A percentile compares a stretch with the other conserved stretches of the same genome.
Conservation (phyloP, 257 asterid genomes). For the Nemophila menziesii region DNA sequence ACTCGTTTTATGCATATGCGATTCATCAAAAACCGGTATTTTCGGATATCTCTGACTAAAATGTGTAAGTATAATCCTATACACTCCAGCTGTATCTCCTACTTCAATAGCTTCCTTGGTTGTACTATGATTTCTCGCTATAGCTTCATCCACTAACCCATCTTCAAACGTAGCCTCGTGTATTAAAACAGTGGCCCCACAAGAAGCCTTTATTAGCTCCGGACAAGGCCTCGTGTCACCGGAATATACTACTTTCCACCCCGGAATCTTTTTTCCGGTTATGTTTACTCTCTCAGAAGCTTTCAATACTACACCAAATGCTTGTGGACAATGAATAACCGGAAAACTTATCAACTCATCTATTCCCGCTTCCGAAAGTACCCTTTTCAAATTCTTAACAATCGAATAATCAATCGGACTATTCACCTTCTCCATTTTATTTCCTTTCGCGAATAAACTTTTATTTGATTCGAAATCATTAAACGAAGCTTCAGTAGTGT, state of each 20-base stretch:
- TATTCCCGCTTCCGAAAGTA: constrained; percentile 56
- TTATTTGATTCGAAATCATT: constrained; percentile 27
- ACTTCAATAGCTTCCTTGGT: constrained; percentile 74
- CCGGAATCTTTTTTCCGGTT: constrained; percentile 55
- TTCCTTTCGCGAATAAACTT: constrained; percentile 49
- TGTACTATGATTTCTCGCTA: constrained; percentile 83
- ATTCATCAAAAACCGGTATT: constrained; percentile 71
- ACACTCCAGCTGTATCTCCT: constrained; percentile 72
- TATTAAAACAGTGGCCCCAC: constrained; percentile 77
- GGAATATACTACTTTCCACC: constrained; percentile 93
- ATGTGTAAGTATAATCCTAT: constrained; percentile 76
- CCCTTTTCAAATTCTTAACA: constrained; percentile 35
- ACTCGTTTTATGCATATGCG: constrained; percentile 70
- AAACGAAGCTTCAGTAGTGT: constrained; percentile 51
- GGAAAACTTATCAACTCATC: constrained; percentile 65
- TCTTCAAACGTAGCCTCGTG: constrained; percentile 98
- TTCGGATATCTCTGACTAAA: constrained; percentile 98
- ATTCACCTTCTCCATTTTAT: constrained; percentile 54
- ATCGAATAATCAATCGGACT: constrained; percentile 36
- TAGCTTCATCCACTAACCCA: constrained; percentile 66
- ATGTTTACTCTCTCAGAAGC: constrained; percentile 43
- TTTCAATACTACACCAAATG: constrained; percentile 59
- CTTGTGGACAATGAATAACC: constrained; percentile 80
- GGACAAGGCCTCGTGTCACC: constrained; percentile 98
- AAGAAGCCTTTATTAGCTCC: constrained; percentile 59